Evolutionary conservation across 495 filamentous ascomycete genomes (phyloP).

Genomic region (Cercophora newfieldiana): DNA sequence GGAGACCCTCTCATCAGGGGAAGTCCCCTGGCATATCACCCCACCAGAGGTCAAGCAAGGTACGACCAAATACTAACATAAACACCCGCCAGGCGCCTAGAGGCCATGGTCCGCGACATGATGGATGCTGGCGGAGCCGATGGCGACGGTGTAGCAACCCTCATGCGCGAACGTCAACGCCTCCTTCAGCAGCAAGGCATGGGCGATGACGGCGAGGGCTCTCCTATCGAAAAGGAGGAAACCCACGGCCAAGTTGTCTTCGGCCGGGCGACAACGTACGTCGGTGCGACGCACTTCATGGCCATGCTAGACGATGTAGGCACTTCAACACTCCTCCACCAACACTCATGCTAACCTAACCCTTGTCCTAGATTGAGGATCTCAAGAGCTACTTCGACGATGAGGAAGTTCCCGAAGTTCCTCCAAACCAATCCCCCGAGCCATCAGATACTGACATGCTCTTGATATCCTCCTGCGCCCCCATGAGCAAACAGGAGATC

Average conservation of each 20-base stretch:
- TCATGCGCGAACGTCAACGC: not conserved
- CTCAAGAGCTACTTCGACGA: constrained; percentile 49
- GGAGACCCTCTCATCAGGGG: no score
- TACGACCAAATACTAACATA: no score
- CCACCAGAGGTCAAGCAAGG: no score
- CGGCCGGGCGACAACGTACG: constrained; percentile 42
- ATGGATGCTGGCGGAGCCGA: constrained; percentile 39
- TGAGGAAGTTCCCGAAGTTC: constrained; percentile 30
- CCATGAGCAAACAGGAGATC: constrained; percentile 38
- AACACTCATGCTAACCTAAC: not conserved
- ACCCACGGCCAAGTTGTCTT: constrained; percentile 35
- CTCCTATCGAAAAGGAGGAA: not conserved
- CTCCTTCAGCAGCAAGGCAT: not conserved
- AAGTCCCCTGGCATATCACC: no score
- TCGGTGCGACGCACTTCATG: constrained; percentile 57
- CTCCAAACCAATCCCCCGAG: constrained; percentile 24
- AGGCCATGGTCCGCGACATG: constrained; percentile 53
- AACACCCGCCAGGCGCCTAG: constrained; percentile 40
- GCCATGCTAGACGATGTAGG: constrained; percentile 54
- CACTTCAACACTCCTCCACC: not conserved
- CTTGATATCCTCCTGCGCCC: constrained; percentile 29
- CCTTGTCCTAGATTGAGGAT: constrained; percentile 42
- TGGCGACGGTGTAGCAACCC: constrained; percentile 15
- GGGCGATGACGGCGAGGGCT: not conserved
- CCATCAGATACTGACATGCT: constrained; percentile 35